These are phyloP conservation scores for Trichoderma sp. DNA, from an alignment of 2,329 filamentous ascomycete genomes.

Conservation along the genomic window DNA sequence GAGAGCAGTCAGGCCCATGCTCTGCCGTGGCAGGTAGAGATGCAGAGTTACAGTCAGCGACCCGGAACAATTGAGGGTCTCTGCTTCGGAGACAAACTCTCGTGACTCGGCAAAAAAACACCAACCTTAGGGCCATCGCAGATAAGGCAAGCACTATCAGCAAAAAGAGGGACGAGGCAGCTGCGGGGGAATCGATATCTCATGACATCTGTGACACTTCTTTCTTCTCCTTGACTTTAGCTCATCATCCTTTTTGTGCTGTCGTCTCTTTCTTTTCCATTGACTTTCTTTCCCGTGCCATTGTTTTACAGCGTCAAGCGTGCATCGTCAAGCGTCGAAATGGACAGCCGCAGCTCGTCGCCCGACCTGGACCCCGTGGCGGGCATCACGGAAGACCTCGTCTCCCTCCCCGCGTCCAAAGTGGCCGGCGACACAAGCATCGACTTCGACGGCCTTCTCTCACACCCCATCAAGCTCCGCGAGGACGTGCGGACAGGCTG, in stretches of 20 bases:
- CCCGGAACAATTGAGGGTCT: slow-evolving; percentile 33
- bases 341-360: slow-evolving; percentile 44
- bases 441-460: slow-evolving; percentile 74
- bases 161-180: slow-evolving; percentile 23
- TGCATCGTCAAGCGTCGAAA: neutral
- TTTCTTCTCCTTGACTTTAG: neutral
- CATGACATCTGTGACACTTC: neutral
- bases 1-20: neutral
- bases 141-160: slow-evolving; percentile 16
- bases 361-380: slow-evolving; percentile 54
- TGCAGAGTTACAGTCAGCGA: neutral
- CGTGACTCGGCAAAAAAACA: slow-evolving; percentile 23
- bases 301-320: neutral
- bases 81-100: slow-evolving; percentile 21
- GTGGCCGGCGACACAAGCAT: slow-evolving; percentile 54
- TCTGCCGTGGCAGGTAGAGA: neutral
- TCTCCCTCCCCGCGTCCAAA: slow-evolving; percentile 64
- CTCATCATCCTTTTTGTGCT: neutral
- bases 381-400: slow-evolving; percentile 55
- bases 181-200: slow-evolving; percentile 18
- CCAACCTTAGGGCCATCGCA: slow-evolving; percentile 18
- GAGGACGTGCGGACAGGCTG: slow-evolving; percentile 88
- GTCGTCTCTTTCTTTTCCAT: too few species aligned
- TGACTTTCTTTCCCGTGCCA: neutral
- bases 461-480: slow-evolving; percentile 70